Base-by-base conservation (phyloP, 2,329 filamentous ascomycete genomes). In the Exophiala sp. region DNA sequence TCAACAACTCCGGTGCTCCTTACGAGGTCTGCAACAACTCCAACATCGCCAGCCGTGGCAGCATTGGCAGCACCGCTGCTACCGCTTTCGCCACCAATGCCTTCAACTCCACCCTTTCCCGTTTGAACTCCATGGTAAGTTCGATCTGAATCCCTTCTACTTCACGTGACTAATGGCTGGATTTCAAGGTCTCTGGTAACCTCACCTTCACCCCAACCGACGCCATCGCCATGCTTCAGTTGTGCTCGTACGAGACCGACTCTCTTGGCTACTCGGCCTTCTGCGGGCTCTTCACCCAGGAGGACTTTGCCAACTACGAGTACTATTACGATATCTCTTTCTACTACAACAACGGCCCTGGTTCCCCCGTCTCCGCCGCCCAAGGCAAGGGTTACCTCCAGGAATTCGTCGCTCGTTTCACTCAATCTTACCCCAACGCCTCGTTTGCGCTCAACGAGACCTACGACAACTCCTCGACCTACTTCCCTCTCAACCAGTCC, bases 191-290 rank as follows among this genome's bases (percentile, higher is more conserved):
- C 47, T 50, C 40, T 4, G 32, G 36, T 18, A 45, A 51, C 44
- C 49, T 83, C 64, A 79, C 85, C 50, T 88, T 86, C 83, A 85
- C 80, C 1, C 65, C 80, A 3, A 68, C 75, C 3, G 84, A 88
- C 63, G 79, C 80, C 0, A 87, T 84, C 67, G 43, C 84, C n/a
- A 83, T 83, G 0, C 87, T 90, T 67, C 83, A 77, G 3, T 76
- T 90, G 67, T 91, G 88, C 62, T 82, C 87, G 0, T 91, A 90
- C 64, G 88, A 91, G 68, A 89, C 86, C 0, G 80, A 88, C 18
- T 83, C 85, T 1, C 83, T 87, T 52, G 87, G 87, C n/a, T 90
- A 84, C 72, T 88, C 85, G 60, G 78, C 77, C 6, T 91, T 88
- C 72, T 91, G 88, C 65, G 73, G 82, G 16, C 76, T 91, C 2